These are phyloP conservation scores for Kalmusia sp. DNA, from an alignment of 2,329 filamentous ascomycete species.

Conservation along the genomic window DNA sequence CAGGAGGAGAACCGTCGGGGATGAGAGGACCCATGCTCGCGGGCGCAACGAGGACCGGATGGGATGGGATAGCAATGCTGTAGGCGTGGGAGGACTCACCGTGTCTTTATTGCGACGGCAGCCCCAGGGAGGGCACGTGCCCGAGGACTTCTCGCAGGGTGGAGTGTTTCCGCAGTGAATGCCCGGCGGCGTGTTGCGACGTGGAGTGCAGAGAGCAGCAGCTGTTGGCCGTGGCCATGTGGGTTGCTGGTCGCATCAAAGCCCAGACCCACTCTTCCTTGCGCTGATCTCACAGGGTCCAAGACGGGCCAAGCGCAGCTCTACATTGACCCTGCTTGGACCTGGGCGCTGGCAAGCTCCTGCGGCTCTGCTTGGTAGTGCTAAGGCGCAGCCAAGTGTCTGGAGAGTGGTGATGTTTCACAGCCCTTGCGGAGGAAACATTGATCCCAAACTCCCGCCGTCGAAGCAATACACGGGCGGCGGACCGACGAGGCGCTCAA, in stretches of 20 bases:
- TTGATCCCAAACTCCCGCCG: constrained; percentile 23
- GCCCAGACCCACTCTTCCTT: constrained; percentile 10
- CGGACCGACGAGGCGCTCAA: constrained; percentile 12
- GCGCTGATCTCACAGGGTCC: constrained; percentile 10
- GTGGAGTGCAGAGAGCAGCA: constrained; percentile 26
- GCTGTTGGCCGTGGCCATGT: constrained; percentile 30
- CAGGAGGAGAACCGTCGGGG: constrained; percentile 34
- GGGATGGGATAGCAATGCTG: constrained; percentile 22
- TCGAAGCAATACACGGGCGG: constrained; percentile 16
- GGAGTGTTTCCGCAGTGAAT: constrained; percentile 31
- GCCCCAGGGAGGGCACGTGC: constrained; percentile 37
- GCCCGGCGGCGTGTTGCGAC: constrained; percentile 32
- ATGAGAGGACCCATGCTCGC: constrained; percentile 34
- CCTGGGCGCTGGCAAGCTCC: not conserved
- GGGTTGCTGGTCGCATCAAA: constrained; percentile 21
- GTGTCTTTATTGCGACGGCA: constrained; percentile 29
- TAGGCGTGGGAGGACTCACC: constrained; percentile 37
- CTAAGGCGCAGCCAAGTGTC: constrained; percentile 2
- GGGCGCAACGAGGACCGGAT: constrained; percentile 15
- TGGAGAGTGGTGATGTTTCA: not conserved
- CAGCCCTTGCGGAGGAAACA: constrained; percentile 22
- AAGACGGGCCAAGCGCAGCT: constrained; percentile 14
- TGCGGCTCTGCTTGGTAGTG: not conserved
- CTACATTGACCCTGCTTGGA: not conserved
- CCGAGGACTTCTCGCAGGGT: constrained; percentile 27